Base-by-base conservation (phyloP, 2,329 filamentous ascomycete species). In the Fusarium sp. region DNA sequence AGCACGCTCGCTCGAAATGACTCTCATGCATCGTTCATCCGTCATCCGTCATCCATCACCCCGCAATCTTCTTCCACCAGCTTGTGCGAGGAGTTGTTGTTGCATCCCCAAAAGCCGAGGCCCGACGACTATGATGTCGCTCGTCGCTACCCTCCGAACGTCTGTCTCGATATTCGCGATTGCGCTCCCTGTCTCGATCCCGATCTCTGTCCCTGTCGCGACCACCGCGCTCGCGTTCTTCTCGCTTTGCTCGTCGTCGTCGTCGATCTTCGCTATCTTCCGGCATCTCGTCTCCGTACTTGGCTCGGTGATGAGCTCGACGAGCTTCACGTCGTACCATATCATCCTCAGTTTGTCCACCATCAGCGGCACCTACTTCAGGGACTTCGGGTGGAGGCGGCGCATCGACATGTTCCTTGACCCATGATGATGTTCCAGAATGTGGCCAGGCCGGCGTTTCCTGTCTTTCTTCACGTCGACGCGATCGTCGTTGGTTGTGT, bases 371-470 rank as follows among this genome's bases (percentile, higher is more conserved):
- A 21, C 71, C 69, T 21, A 75, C 75, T 17, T 77, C 79, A 44
- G 71, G 70, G 39, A 80, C 52, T 0, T 83, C 82, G 1, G 86
- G 87, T 3, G 88, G 88, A 4, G 88, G 87, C 3, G 87, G 87
- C 5, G 87, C 88, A 69, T 89, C 88, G 3, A 85, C 87, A 70
- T 89, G 85, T 14, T 90, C 88, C 76, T 89, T 89, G 6, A 90
- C 88, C 89, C 89, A 91, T 0, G 87, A 90, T 10, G 86, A 88
- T 0, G 88, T 90, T 26, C 88, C 88, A 8, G 86, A 89, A 74
- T 89, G 86, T 19, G 88, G 88, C 88, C 88, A 90, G 11, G 80
- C 81, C 10, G 82, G 66, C 9, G 61, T 70, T 34, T 80, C 57
- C 22, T 79, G 57, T 40, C 57, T 71, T 40, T 78, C 75, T 24